These are phyloP conservation scores for Rostrohypoxylon terebratum DNA, from an alignment of 495 filamentous ascomycete species.

Conservation along the genomic window DNA sequence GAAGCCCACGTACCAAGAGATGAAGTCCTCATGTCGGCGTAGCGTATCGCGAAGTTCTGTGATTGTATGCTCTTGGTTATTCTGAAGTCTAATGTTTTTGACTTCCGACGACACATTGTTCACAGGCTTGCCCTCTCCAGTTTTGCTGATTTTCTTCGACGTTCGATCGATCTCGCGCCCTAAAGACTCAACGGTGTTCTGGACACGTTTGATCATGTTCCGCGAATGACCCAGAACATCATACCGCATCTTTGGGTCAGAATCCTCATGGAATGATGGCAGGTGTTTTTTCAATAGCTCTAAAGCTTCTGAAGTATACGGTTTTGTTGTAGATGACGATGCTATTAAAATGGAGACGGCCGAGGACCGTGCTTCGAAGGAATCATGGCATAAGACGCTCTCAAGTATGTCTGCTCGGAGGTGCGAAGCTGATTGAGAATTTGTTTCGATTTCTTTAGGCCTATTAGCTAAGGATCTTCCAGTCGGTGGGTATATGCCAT, in stretches of 20 bases:
- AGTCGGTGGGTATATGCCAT: not conserved
- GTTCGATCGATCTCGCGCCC: constrained; percentile 32
- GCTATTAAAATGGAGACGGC: constrained; percentile 80
- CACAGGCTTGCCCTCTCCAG: not conserved
- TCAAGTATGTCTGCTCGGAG: constrained; percentile 52
- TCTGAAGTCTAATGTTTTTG: constrained; percentile 33
- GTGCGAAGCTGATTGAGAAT: constrained; percentile 14
- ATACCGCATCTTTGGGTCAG: constrained; percentile 84
- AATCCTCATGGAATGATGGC: constrained; percentile 77
- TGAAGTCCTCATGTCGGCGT: constrained; percentile 66
- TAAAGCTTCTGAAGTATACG: constrained; percentile 70
- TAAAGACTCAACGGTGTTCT: constrained; percentile 56
- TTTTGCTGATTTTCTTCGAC: constrained; percentile 36
- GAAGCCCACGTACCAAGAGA: constrained; percentile 76
- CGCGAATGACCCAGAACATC: constrained; percentile 76
- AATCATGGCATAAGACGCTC: constrained; percentile 70
- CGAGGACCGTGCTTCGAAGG: constrained; percentile 73
- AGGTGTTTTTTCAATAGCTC: constrained; percentile 70
- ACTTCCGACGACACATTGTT: not conserved
- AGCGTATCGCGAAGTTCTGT: constrained; percentile 25
- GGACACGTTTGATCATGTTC: constrained; percentile 74
- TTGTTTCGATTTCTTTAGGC: constrained; percentile 29
- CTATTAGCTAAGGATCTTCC: constrained; percentile 22
- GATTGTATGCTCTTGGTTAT: constrained; percentile 3
- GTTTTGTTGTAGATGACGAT: constrained; percentile 75